A percentile compares a stretch with the other conserved stretches of the same genome.
phyloP scores from a whole-genome alignment of 2,329 filamentous ascomycete species.

The Rosellinia necatrix region DNA sequence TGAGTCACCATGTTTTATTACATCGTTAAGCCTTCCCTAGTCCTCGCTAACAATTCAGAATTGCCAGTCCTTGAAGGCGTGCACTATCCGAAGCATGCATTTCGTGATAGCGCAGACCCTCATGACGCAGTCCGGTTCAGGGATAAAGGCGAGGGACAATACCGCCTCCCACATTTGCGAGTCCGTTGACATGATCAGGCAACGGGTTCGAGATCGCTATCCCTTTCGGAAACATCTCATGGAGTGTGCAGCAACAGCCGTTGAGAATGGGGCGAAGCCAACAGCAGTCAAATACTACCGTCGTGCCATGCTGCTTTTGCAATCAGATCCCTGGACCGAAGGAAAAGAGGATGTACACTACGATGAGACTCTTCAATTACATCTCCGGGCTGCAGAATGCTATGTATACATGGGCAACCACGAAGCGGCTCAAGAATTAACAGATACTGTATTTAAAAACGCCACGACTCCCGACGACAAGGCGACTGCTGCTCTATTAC shows the following conservation, averaged over 20 bases:
- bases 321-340: conserved; percentile 77
- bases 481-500: conserved; percentile 80
- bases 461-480: conserved; percentile 77
- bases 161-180: conserved; percentile 82
- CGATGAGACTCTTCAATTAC: conserved; percentile 80
- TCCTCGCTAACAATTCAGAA: conserved; percentile 17
- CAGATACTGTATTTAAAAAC: conserved; percentile 70
- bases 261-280: conserved; percentile 80
- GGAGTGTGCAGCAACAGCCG: conserved; percentile 76
- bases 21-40: neutral
- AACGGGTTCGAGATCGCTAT: conserved; percentile 61
- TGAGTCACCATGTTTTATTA: conserved; percentile 16
- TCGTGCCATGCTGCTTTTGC: conserved; percentile 77
- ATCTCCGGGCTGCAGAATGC: conserved; percentile 80
- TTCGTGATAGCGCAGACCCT: conserved; percentile 85
- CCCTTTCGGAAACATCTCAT: conserved; percentile 77
- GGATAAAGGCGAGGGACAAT: conserved; percentile 69
- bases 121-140: conserved; percentile 69
- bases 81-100: conserved; percentile 79
- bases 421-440: conserved; percentile 67
- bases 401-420: conserved; percentile 78
- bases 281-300: conserved; percentile 84
- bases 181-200: conserved; percentile 74
- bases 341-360: conserved; percentile 75
- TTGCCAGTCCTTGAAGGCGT: conserved; percentile 64